Base-by-base conservation (phyloP, 129 eudicot genomes). In the Tagetes erecta region DNA sequence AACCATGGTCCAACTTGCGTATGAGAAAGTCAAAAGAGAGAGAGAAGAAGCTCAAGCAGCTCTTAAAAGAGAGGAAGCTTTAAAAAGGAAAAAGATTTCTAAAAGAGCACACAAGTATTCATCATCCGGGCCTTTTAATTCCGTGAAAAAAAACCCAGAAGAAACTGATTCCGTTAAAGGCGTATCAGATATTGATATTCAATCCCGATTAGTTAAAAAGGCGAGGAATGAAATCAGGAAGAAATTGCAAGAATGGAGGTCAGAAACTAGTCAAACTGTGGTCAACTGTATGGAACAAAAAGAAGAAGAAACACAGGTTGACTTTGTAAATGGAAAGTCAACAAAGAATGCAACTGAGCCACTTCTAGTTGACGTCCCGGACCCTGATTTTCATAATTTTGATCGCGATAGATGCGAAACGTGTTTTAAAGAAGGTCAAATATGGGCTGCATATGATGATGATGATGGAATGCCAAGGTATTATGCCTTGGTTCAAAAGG, bases 381-480 rank as follows among this genome's bases (percentile, higher is more conserved):
- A 87, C 68, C 42, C 95, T 0, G 92, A 89, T 70, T 87, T 85
- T 80, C 76, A 87, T 74, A 83, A 86, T 86, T 92, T 92, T 79
- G 88, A 86, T 70, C 76, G 52, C 74, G 81, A 81, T 55, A 76
- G 95, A 76, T 78, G 67, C 34, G 88, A 78, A 75, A 68, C 49
- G 53, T 81, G 78, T 83, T 92, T 89, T 77, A 73, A 75, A 64
- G 89, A 84, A 69, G 84, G 84, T 66, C 92, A 92, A 57, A 84
- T 89, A 13, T 89, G 98, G 96, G 95, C 92, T 36, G 88, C 83
- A n/a, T 92, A 89, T 59, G 95, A 89, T 71, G 81, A 86, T 56
- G 83, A 83, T 75, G 96, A 92, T 64, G 98, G 98, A 65, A 90
- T 93, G 98, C 98, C 98, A 38, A 85, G 98, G 11, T 67, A 78